Evolutionary conservation across 2,329 filamentous ascomycete genomes (phyloP).

Genomic region (Pestalotiopsis sp.): DNA sequence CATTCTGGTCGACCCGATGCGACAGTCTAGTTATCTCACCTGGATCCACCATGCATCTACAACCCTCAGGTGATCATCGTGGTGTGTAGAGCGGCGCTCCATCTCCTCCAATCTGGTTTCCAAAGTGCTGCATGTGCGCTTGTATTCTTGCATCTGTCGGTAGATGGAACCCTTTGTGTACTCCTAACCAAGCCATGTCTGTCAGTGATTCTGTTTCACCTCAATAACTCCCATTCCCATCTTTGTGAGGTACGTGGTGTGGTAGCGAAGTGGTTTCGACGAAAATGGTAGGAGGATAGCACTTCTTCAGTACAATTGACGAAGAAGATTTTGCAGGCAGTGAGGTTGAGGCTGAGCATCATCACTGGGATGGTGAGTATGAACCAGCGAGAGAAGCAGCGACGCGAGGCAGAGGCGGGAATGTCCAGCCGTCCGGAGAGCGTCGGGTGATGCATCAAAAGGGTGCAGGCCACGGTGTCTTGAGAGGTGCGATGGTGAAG

Average conservation of each 20-base stretch:
- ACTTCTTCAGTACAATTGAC: slow-evolving; percentile 18
- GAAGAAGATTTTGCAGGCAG: slow-evolving; percentile 27
- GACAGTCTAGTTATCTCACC: slow-evolving; percentile 53
- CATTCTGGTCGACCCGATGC: neutral
- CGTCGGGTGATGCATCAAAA: neutral
- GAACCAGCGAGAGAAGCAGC: slow-evolving; percentile 24
- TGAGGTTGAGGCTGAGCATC: slow-evolving; percentile 32
- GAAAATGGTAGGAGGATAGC: slow-evolving; percentile 25
- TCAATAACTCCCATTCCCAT: slow-evolving; percentile 18
- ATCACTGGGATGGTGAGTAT: slow-evolving; percentile 38
- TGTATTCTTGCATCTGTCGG: slow-evolving; percentile 97
- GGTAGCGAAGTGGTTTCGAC: slow-evolving; percentile 27
- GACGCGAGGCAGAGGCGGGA: slow-evolving; percentile 12
- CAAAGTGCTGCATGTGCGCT: slow-evolving; percentile 81
- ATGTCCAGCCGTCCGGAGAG: neutral
- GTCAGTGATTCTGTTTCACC: slow-evolving; percentile 35
- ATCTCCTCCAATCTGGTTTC: slow-evolving; percentile 82
- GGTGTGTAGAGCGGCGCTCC: slow-evolving; percentile 75
- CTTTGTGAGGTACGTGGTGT: slow-evolving; percentile 32
- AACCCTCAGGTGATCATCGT: slow-evolving; percentile 90
- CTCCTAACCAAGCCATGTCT: slow-evolving; percentile 59
- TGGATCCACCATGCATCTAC: slow-evolving; percentile 95
- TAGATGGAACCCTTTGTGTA: slow-evolving; percentile 96
- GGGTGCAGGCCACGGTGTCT: neutral
- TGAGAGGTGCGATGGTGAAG: neutral